Evolutionary conservation across 495 filamentous ascomycete species (phyloP).

Genomic region (Cudoniella acicularis): DNA sequence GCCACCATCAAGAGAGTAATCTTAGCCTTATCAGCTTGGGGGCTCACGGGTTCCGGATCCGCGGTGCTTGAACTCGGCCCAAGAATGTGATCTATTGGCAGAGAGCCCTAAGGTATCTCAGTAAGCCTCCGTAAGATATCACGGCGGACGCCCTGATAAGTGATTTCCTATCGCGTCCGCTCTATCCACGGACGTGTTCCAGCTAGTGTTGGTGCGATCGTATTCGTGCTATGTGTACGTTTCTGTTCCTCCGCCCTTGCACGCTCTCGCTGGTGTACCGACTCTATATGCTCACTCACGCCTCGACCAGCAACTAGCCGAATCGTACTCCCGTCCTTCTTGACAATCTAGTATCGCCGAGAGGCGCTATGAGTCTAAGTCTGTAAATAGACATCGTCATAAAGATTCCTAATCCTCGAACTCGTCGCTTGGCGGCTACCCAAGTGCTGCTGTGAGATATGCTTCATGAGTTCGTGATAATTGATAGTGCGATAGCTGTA

Average conservation of each 20-base stretch:
- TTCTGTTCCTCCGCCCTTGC: not conserved
- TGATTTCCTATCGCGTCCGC: conserved; percentile 3
- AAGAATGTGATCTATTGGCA: not conserved
- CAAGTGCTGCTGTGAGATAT: conserved; percentile 1
- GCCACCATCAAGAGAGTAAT: not conserved
- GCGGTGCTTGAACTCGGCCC: not conserved
- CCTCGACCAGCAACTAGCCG: not conserved
- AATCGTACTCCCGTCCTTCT: conserved; percentile 3
- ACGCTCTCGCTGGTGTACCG: not conserved
- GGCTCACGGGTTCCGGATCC: not conserved
- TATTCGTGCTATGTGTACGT: not conserved
- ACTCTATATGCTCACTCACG: not conserved
- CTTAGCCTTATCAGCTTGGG: not conserved
- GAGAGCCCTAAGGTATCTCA: not conserved
- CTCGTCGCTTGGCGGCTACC: not conserved
- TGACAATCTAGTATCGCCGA: conserved; percentile 1
- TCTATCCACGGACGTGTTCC: conserved; percentile 1
- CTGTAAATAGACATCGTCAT: conserved; percentile 3
- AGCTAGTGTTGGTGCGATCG: not conserved
- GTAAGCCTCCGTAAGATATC: not conserved
- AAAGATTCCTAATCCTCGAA: not conserved
- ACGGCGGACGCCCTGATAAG: not conserved
- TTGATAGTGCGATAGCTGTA: conserved; percentile 2
- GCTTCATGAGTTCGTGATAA: conserved; percentile 8
- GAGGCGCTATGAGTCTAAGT: conserved; percentile 1